Conservation (phyloP, 1,284 basidiomycete species). For the Leccinum subrobustum region DNA sequence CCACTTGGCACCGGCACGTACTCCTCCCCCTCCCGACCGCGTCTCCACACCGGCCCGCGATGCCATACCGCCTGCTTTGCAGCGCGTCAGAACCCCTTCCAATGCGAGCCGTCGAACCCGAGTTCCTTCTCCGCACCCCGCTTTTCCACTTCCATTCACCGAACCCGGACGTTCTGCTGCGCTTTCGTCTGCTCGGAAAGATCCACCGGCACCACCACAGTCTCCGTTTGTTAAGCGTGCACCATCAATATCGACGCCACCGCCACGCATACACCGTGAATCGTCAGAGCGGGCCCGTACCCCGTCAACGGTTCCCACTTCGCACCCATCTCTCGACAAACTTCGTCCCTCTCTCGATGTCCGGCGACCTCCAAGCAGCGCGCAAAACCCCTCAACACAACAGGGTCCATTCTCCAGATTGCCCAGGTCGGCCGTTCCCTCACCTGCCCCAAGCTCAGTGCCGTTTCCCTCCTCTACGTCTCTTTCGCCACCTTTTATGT, state of each 20-base stretch:
- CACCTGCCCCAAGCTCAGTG: constrained; percentile 6
- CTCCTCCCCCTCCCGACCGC: constrained; percentile 17
- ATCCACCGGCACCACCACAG: constrained; percentile 9
- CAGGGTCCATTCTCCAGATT: constrained; percentile 9
- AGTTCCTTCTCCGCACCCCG: constrained; percentile 9
- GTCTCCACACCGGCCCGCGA: constrained; percentile 21
- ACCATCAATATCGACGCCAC: constrained; percentile 13
- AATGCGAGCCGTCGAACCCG: constrained; percentile 10
- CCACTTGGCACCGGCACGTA: constrained; percentile 4
- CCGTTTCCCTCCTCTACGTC: constrained; percentile 20
- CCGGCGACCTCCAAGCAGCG: constrained; percentile 19
- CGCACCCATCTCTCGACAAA: constrained; percentile 16
- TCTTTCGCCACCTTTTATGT: constrained; percentile 1
- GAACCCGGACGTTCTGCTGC: constrained; percentile 19
- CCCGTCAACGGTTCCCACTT: constrained; percentile 15
- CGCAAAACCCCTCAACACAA: constrained; percentile 8
- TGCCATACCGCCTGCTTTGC: constrained; percentile 13
- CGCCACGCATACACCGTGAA: constrained; percentile 12
- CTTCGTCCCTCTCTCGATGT: constrained; percentile 12
- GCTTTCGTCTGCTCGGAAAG: constrained; percentile 15
- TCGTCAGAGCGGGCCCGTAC: constrained; percentile 19
- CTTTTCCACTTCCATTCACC: constrained; percentile 16
- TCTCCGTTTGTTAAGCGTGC: constrained; percentile 7
- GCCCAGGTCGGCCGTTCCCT: constrained; percentile 9
- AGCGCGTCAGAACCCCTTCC: constrained; percentile 20